Percentiles rank a stretch among this genome's conserved stretches.
phyloP scores from a whole-genome alignment of 2,329 filamentous ascomycete species.

The Fusarium sp. region DNA sequence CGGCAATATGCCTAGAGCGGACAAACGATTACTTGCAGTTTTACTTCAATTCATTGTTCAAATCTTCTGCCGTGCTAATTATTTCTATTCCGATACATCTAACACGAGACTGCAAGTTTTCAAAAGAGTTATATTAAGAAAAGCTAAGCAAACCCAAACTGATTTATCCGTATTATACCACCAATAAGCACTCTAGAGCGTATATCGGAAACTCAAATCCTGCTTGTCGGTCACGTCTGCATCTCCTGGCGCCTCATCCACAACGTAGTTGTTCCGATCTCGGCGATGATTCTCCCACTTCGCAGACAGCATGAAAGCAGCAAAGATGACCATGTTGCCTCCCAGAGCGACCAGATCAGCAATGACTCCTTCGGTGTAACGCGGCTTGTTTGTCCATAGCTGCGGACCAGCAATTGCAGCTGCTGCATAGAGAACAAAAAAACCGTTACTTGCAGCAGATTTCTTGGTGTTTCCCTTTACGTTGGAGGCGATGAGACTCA shows the following conservation, averaged over 20 bases:
- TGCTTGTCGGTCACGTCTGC: conserved; percentile 6
- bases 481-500: conserved; percentile 21
- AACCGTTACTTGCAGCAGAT: conserved; percentile 7
- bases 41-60: no score
- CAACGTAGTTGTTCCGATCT: background rate
- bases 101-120: no score
- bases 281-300: background rate
- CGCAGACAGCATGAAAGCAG: background rate
- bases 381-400: conserved; percentile 13
- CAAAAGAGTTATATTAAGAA: background rate
- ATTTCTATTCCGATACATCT: no score
- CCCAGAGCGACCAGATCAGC: conserved; percentile 5
- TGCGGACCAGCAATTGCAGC: conserved; percentile 6
- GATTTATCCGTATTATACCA: no score
- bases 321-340: background rate
- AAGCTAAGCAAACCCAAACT: background rate
- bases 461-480: conserved; percentile 29
- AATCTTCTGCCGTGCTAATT: no score
- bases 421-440: conserved; percentile 12
- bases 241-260: background rate
- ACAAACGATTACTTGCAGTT: no score
- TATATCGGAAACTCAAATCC: conserved; percentile 6
- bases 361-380: conserved; percentile 23
- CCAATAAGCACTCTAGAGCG: background rate
- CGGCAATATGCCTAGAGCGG: no score